These are phyloP conservation scores for Udeniomyces megalosporus DNA, from an alignment of 768 basidiomycete genomes.

Conservation along the genomic window DNA sequence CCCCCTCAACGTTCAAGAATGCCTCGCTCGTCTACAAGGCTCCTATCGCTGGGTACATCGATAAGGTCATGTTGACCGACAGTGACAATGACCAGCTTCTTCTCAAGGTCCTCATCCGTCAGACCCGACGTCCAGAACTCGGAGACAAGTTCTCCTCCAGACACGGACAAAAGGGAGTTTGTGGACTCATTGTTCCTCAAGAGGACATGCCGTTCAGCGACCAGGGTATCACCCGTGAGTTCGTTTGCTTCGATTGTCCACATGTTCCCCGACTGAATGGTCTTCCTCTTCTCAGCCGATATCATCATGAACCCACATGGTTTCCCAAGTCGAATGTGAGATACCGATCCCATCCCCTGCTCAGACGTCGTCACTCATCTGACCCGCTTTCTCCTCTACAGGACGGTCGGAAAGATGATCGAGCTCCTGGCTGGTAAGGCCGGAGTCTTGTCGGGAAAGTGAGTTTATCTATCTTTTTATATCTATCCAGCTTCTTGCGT, in stretches of 20 bases:
- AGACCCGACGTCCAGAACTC: constrained; percentile 87
- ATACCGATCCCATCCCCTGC: not conserved
- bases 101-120: constrained; percentile 92
- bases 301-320: constrained; percentile 99
- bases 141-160: constrained; percentile 98
- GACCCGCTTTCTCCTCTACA: constrained; percentile 25
- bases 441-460: constrained; percentile 15
- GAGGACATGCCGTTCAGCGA: constrained; percentile 99
- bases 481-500: no score
- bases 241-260: not conserved
- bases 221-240: constrained; percentile 66
- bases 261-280: not conserved
- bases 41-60: constrained; percentile 81
- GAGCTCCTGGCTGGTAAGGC: constrained; percentile 92
- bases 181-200: constrained; percentile 95
- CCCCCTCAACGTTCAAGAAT: constrained; percentile 50
- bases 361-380: not conserved
- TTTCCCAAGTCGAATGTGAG: constrained; percentile 69
- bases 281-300: constrained; percentile 37
- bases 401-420: constrained; percentile 99
- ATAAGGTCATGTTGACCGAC: constrained; percentile 95
- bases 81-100: constrained; percentile 91
- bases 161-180: constrained; percentile 98
- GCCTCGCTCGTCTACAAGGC: constrained; percentile 85
- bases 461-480: not conserved